A percentile compares a stretch with the other conserved stretches of the same genome.
phyloP scores from a whole-genome alignment of 306 rosid species.

The Sicyos edulis region DNA sequence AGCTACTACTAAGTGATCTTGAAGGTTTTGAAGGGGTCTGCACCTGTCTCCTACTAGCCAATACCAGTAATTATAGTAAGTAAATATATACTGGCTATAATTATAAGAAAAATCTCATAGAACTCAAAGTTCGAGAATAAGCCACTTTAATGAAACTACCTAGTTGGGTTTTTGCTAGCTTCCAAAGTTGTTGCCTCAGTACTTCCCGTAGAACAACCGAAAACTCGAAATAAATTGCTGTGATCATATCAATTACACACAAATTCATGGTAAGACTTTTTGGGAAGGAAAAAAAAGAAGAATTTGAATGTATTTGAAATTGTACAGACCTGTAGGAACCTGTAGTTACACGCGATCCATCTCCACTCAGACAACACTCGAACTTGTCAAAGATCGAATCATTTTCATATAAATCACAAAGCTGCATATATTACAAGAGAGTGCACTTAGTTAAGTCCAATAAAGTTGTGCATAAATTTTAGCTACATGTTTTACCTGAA shows the following conservation, averaged over 20 bases:
- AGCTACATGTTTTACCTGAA: constrained; percentile 10
- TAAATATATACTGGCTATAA: background rate
- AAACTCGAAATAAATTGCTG: constrained; percentile 98
- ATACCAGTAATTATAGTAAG: constrained; percentile 10
- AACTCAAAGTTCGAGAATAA: background rate
- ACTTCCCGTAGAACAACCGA: constrained; percentile 65
- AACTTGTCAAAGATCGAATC: constrained; percentile 96
- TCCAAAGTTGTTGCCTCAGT: constrained; percentile 83
- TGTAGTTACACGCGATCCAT: constrained; percentile 82
- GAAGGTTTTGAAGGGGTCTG: constrained; percentile 94
- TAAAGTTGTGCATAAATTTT: constrained; percentile 16
- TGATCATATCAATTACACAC: constrained; percentile 12
- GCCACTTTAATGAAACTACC: constrained; percentile 38
- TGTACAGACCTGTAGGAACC: constrained; percentile 85
- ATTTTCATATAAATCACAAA: constrained; percentile 94
- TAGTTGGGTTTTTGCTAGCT: constrained; percentile 97
- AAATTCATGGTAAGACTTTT: background rate
- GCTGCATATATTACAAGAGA: constrained; percentile 39
- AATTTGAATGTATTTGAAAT: background rate
- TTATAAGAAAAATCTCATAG: constrained; percentile 7
- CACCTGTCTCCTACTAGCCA: constrained; percentile 72
- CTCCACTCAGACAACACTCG: constrained; percentile 92
- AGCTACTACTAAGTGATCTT: constrained; percentile 83
- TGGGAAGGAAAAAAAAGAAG: background rate
- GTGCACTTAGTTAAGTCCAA: constrained; percentile 19